phyloP scores from a whole-genome alignment of 1,284 basidiomycete species.

The Cutaneotrichosporon sp. region DNA sequence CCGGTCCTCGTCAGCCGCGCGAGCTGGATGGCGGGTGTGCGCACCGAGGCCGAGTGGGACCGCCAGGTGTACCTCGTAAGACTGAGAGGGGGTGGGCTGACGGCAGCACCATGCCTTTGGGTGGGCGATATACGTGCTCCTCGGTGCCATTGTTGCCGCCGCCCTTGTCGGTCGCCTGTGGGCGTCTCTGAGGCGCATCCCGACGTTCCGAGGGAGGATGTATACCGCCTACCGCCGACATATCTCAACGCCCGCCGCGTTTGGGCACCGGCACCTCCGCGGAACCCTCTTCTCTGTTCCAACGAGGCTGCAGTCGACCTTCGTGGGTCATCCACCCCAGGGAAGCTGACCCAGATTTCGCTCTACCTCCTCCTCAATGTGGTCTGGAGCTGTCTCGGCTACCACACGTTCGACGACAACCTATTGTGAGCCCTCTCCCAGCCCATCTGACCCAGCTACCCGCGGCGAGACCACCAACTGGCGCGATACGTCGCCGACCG shows the following conservation, averaged over 20 bases:
- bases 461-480: slow-evolving; percentile 20
- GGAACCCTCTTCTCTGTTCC: slow-evolving; percentile 32
- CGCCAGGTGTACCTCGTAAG: not conserved
- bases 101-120: not conserved
- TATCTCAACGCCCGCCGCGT: slow-evolving; percentile 29
- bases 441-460: not conserved
- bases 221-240: slow-evolving; percentile 24
- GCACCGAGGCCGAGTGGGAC: not conserved
- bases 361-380: slow-evolving; percentile 33
- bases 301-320: slow-evolving; percentile 32
- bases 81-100: not conserved
- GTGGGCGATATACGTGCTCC: not conserved
- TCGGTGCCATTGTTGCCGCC: not conserved
- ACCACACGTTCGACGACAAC: slow-evolving; percentile 59
- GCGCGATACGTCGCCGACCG: slow-evolving; percentile 32
- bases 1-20: not conserved
- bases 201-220: not conserved
- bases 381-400: slow-evolving; percentile 52
- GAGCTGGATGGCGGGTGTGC: not conserved
- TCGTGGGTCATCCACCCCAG: slow-evolving; percentile 17
- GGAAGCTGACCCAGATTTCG: slow-evolving; percentile 25
- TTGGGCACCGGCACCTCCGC: slow-evolving; percentile 30
- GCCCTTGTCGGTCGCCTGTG: not conserved
- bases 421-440: slow-evolving; percentile 16
- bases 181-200: not conserved